Conservation (phyloP, 352 stramenopile species). For the Globisporangium spinosum region DNA sequence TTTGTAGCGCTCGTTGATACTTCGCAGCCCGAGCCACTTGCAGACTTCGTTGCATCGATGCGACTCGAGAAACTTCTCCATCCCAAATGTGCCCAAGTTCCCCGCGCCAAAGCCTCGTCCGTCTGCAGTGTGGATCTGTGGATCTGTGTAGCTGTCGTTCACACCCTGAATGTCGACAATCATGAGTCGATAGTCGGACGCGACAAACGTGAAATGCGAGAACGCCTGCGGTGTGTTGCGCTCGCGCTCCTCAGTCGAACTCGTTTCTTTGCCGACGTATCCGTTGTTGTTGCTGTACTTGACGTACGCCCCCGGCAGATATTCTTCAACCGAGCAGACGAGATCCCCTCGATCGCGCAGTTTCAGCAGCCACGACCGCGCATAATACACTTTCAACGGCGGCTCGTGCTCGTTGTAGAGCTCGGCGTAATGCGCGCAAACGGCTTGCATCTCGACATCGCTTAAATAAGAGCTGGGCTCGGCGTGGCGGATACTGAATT, state of each 20-base stretch:
- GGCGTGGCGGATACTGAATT: constrained; percentile 62
- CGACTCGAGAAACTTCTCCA: constrained; percentile 86
- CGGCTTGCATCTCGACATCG: constrained; percentile 88
- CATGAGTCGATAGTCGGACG: constrained; percentile 82
- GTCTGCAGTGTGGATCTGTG: constrained; percentile 80
- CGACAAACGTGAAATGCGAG: constrained; percentile 83
- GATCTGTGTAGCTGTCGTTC: constrained; percentile 81
- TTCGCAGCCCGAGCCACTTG: constrained; percentile 69
- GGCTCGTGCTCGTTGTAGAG: constrained; percentile 87
- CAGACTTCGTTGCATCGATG: constrained; percentile 88
- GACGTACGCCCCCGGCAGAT: constrained; percentile 73
- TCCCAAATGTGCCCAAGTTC: constrained; percentile 80
- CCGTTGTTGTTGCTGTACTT: constrained; percentile 89
- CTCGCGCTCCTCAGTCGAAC: constrained; percentile 74
- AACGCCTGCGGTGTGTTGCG: constrained; percentile 83
- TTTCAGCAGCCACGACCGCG: constrained; percentile 75
- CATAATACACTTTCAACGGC: constrained; percentile 79
- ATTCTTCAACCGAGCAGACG: constrained; percentile 78
- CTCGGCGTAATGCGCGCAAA: constrained; percentile 82
- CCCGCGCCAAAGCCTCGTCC: constrained; percentile 77
- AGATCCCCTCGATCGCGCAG: constrained; percentile 56
- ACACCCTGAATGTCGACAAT: constrained; percentile 86
- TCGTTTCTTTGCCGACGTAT: constrained; percentile 77
- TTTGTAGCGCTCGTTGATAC: constrained; percentile 80
- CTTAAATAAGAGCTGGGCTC: constrained; percentile 76